Evolutionary conservation across 1,139 yeast genomes (phyloP).

Genomic region (Insectozyma bohioensis): DNA sequence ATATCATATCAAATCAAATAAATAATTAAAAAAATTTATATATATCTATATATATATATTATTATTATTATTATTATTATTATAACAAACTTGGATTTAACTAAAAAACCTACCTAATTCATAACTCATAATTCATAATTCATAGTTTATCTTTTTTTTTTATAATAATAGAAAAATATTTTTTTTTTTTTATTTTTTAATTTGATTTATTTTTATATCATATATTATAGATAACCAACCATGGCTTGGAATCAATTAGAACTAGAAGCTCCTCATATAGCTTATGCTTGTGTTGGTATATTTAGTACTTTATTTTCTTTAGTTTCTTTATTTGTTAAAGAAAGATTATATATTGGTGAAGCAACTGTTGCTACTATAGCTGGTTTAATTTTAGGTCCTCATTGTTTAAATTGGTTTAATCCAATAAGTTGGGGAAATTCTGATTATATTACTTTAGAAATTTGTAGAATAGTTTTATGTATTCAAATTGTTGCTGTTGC

Average conservation of each 20-base stretch:
- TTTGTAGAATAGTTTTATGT: constrained; percentile 84
- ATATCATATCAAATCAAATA: too few relatives aligned
- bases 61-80: too few relatives aligned
- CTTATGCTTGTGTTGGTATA: constrained; percentile 91
- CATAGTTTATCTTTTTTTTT: too few relatives aligned
- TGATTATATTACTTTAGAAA: constrained; percentile 82
- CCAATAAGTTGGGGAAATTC: constrained; percentile 92
- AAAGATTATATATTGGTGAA: constrained; percentile 87
- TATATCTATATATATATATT: too few relatives aligned
- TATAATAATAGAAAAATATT: too few relatives aligned
- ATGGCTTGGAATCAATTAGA: constrained; percentile 46
- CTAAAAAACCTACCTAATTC: too few relatives aligned
- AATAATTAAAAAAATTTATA: too few relatives aligned
- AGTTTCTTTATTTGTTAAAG: constrained; percentile 89
- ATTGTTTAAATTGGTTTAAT: constrained; percentile 83
- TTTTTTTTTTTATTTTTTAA: too few relatives aligned
- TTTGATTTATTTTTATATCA: background rate
- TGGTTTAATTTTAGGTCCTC: constrained; percentile 93
- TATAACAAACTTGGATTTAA: too few relatives aligned
- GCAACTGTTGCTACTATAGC: constrained; percentile 92
- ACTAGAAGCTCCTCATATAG: constrained; percentile 66
- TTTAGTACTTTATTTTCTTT: constrained; percentile 85
- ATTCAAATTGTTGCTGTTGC: constrained; percentile 97
- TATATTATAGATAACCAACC: too few relatives aligned
- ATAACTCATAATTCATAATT: too few relatives aligned